phyloP scores from a whole-genome alignment of 305 asterid genomes.

The Solanum hybrid region DNA sequence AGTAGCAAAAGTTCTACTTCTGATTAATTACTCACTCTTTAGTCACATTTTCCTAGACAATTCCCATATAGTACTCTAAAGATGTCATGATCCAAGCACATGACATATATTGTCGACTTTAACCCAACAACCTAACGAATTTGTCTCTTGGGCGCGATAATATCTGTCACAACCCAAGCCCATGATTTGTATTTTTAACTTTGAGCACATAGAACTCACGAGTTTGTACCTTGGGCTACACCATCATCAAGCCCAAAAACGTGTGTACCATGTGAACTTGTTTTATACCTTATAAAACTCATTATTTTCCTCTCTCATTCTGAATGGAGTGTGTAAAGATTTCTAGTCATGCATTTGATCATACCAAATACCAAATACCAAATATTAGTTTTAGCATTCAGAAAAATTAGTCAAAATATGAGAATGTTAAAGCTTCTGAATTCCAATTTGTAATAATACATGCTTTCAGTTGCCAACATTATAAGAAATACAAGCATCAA shows the following conservation, averaged over 20 bases:
- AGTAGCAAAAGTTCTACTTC: neutral
- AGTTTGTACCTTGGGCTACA: neutral
- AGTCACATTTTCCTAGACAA: neutral
- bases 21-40: neutral
- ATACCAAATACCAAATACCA: neutral
- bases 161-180: neutral
- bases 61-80: neutral
- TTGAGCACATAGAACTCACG: neutral
- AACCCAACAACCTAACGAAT: neutral
- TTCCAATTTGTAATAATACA: neutral
- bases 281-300: neutral
- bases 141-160: neutral
- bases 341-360: conserved; percentile 8
- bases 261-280: neutral
- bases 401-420: neutral
- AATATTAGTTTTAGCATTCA: neutral
- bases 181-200: conserved; percentile 20
- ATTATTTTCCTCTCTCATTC: neutral
- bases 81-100: neutral
- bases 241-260: neutral
- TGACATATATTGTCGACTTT: neutral
- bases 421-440: neutral
- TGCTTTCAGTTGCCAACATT: neutral
- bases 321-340: conserved; percentile 5
- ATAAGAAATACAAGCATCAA: too few species aligned